A percentile compares a stretch with the other conserved stretches of the same genome.
Evolutionary conservation across 1,284 basidiomycete species (phyloP).

Genomic region (Irpex sp.): DNA sequence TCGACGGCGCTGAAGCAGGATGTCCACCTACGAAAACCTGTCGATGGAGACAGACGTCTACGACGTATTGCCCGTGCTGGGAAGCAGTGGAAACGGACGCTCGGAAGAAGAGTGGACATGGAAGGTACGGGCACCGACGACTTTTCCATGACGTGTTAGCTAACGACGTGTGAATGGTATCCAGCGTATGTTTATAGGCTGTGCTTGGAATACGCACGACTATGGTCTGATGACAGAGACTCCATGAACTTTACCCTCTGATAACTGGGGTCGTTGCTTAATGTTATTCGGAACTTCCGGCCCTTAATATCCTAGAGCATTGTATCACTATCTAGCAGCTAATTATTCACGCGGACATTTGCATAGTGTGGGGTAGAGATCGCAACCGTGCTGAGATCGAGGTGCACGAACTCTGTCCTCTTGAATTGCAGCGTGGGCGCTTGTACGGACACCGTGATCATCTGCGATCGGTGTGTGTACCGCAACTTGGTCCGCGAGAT

Average conservation of each 20-base stretch:
- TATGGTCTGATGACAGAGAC: slow-evolving; percentile 82
- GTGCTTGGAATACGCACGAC: slow-evolving; percentile 84
- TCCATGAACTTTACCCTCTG: slow-evolving; percentile 49
- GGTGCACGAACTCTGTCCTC: background rate
- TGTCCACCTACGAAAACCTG: slow-evolving; percentile 31
- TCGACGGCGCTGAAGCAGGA: slow-evolving; percentile 32
- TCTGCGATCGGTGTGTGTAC: background rate
- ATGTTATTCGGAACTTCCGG: background rate
- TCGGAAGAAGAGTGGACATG: slow-evolving; percentile 84
- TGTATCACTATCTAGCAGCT: slow-evolving; percentile 10
- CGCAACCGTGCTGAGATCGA: background rate
- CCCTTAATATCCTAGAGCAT: slow-evolving; percentile 8
- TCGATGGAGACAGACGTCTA: slow-evolving; percentile 73
- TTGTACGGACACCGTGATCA: background rate
- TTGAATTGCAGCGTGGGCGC: background rate
- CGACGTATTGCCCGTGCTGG: slow-evolving; percentile 84
- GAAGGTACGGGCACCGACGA: slow-evolving; percentile 55
- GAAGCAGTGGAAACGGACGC: slow-evolving; percentile 83
- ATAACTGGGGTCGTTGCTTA: slow-evolving; percentile 9
- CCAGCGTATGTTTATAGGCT: slow-evolving; percentile 84
- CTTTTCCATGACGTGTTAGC: slow-evolving; percentile 9
- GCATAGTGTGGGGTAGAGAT: background rate
- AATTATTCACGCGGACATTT: background rate
- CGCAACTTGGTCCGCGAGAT: background rate
- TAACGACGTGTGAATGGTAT: slow-evolving; percentile 13